Evolutionary conservation across 768 basidiomycete species (phyloP), one percentile per base, ranked within the genome.

Genomic region (Boletus eberwhitei): DNA sequence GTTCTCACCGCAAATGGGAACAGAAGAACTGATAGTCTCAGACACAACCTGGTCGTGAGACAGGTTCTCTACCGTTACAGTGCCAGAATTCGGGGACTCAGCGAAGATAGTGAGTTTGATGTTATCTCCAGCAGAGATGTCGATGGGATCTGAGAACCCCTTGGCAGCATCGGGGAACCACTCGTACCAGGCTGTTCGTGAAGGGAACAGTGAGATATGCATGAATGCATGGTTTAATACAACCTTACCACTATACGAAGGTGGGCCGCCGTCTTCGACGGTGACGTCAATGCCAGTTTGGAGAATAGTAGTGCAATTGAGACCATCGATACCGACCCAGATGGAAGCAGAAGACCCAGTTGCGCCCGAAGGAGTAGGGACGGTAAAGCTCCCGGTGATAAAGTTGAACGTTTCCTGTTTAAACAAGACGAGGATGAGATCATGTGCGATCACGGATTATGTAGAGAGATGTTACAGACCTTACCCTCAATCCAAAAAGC

Each of bases 271-370:
- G 17, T 44, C 22, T 12, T 39, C 12, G 34, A 38, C 22, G 4
- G 26, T 42, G 8, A 48, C 29, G 6, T 4, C 19, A 21, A 57
- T 11, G 3, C 55, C 55, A 17, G 46, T 54, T 21, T 54, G 58
- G 12, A 58, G 40, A 29, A 58, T 38, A 22, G 40, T 45, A 31
- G 1, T 0, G 12, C 58, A 59, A 5, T 32, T 44, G 14, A 13
- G 16, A 17, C 54, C 54, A 21, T 59, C 58, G 13, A 59, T 59
- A 2, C 58, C 58, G 36, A 59, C 54, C 58, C 58, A 59, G 26
- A 41, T 46, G 14, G 50, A 5, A 16, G 55, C 58, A 31, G 37
- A 16, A 7, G 21, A 6, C 4, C 36, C 50, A 5, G 1, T 24
- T 5, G 31, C 2, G 14, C 56, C 56, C 8, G 47, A 40, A 24